Evolutionary conservation across 2,329 filamentous ascomycete genomes (phyloP), one percentile per base, ranked within the genome.

Genomic region (Nemania sp.): DNA sequence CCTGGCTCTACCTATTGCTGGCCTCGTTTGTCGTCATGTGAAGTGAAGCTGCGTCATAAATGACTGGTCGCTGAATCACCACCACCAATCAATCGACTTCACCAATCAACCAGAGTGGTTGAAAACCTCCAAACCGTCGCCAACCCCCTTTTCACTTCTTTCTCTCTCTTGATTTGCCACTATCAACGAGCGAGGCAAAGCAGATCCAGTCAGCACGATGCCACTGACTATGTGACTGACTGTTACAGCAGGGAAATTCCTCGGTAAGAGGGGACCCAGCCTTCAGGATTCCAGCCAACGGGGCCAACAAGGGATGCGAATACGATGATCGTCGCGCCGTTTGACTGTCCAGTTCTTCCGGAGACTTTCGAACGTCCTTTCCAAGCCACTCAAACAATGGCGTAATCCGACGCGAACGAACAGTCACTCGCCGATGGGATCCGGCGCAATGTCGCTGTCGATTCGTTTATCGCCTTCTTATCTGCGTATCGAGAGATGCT

Each of bases 11-110:
- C n/a, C 29, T 18, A 12, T 37, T 21, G 43, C n/a, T 59, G 49
- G 25, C 48, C 32, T 25, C 39, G 57, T 54, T 59, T 45, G 48
- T n/a, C n/a, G 18, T 43, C 58, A 52, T 49, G 58, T 25, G 20
- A 53, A 57, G 58, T 25, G 20, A 53, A 57, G 39, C 17, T 53
- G 50, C 56, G 50, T 54, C 54, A 53, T 47, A 46, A 40, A 21
- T 54, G 45, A 49, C 29, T 58, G 45, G 59, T 51, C 45, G 39
- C 58, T 62, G 54, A 54, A 50, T 57, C 59, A 61, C 58, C 20
- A 6, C 58, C 49, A 57, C 15, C 52, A 57, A 32, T 18, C 25
- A 29, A 9, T 39, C 2, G n/a, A n/a, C n/a, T 34, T 13, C 43
- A 56, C 29, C 46, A 57, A 15, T 34, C 39, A 18, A 37, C 43